Conservation (phyloP, 345 rosid genomes). For the Eutrema japonicum region DNA sequence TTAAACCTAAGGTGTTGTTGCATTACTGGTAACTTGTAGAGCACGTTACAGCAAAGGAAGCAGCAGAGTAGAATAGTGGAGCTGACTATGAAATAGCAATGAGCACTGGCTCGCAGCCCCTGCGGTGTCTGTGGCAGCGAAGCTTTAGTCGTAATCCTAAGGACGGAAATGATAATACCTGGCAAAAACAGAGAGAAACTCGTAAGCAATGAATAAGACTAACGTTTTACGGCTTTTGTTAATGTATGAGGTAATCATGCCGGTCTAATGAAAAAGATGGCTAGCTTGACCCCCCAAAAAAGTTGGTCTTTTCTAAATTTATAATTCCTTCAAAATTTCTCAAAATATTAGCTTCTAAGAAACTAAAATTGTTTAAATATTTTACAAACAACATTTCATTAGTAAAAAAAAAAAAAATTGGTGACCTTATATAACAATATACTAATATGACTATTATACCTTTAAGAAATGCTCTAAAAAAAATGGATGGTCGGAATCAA, state of each 20-base stretch:
- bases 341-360: no score
- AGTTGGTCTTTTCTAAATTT: background rate
- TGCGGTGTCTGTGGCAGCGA: conserved; percentile 71
- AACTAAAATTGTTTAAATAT: no score
- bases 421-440: no score
- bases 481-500: background rate
- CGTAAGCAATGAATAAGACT: background rate
- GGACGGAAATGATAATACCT: conserved; percentile 76
- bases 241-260: no score
- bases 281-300: no score
- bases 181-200: conserved; percentile 16
- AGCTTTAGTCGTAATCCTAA: conserved; percentile 85
- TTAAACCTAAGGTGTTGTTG: conserved; percentile 51
- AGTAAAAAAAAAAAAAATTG: no score
- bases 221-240: background rate
- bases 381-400: no score
- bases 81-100: conserved; percentile 78
- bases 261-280: no score
- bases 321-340: no score
- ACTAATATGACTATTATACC: no score
- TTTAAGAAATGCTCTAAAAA: no score
- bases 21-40: conserved; percentile 76
- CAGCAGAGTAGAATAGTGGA: conserved; percentile 62
- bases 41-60: conserved; percentile 64
- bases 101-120: conserved; percentile 77